Conservation (phyloP, 306 rosid genomes). For the Inga leiocalycina region DNA sequence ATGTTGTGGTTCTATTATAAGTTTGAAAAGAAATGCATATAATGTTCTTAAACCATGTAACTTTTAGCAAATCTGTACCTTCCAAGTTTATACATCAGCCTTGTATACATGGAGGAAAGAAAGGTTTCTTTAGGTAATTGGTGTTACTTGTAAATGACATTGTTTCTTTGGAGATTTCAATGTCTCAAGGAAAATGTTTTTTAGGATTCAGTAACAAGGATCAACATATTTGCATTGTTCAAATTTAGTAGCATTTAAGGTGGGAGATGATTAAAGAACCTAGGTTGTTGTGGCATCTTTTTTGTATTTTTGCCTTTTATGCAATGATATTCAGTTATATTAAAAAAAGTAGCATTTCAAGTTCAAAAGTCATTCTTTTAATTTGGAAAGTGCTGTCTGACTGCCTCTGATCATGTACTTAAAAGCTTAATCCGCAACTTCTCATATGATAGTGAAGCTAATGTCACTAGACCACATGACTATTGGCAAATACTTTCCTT, state of each 20-base stretch:
- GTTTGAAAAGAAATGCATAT: constrained; percentile 9
- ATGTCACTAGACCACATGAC: too few species aligned
- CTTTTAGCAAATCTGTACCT: not conserved
- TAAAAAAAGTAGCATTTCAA: too few species aligned
- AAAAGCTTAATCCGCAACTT: too few species aligned
- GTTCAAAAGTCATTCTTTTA: not conserved
- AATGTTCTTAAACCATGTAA: not conserved
- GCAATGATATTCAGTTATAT: too few species aligned
- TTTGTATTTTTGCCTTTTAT: too few species aligned
- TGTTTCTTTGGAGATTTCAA: not conserved
- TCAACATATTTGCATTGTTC: not conserved
- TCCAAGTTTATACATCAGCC: constrained; percentile 5
- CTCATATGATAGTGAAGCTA: too few species aligned
- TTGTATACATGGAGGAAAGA: not conserved
- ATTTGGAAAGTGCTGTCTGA: too few species aligned
- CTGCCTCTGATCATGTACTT: too few species aligned
- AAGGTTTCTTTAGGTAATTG: not conserved
- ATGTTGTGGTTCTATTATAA: not conserved
- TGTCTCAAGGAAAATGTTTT: not conserved
- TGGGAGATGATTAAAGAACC: too few species aligned
- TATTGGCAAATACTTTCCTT: too few species aligned
- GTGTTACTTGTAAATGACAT: not conserved
- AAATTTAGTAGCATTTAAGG: too few species aligned
- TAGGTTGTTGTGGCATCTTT: too few species aligned
- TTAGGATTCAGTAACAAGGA: not conserved